Base-by-base conservation (phyloP, 2,329 filamentous ascomycete species). In the Aspergillus phoenicis region DNA sequence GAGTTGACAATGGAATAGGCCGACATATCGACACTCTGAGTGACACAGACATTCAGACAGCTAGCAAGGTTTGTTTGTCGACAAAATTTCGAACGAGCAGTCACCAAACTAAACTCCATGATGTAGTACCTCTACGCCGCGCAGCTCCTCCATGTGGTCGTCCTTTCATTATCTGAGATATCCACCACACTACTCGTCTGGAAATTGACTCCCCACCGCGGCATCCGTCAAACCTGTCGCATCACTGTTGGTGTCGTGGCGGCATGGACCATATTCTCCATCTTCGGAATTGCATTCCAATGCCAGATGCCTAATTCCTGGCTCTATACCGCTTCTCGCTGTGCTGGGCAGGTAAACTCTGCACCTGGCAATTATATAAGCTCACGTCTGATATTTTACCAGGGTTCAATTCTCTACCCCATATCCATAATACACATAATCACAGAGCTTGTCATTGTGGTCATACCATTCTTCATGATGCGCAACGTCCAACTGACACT, bases 391-490 rank as follows among this genome's bases (percentile, higher is more conserved):
- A 20, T 20, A 20, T 20, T 17, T 4, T 6, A 17, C 7, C 54
- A 65, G 67, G 69, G 64, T 17, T 65, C 56, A 6, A 17, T 70
- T 1, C 38, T 64, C 3, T 70, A 71, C 38, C 62, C 62, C 3
- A 60, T 71, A 24, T 53, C 48, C 7, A 48, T 58, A 11, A 17
- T 63, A 20, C 66, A 68, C 30, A 64, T 70, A 26, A 45, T 67
- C 26, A 68, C 60, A 22, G 69, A 71, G 26, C 52, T 62, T 2
- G 33, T 62, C 15, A 59, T 70, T 24, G 52, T 64, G 22, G 24
- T 62, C n/a, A 47, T 60, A 8, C 66, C 68, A 2, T 69, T 71
- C 55, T 52, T 66, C 8, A 69, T 70, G 64, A 67, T 71, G 61
- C 64, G 57, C 13, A 65, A 67, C 45, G 67, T 72, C 8, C 69